A percentile compares a stretch with the other conserved stretches of the same genome.
phyloP scores from a whole-genome alignment of 1,139 yeast species.

The Protomyces pachydermus region DNA sequence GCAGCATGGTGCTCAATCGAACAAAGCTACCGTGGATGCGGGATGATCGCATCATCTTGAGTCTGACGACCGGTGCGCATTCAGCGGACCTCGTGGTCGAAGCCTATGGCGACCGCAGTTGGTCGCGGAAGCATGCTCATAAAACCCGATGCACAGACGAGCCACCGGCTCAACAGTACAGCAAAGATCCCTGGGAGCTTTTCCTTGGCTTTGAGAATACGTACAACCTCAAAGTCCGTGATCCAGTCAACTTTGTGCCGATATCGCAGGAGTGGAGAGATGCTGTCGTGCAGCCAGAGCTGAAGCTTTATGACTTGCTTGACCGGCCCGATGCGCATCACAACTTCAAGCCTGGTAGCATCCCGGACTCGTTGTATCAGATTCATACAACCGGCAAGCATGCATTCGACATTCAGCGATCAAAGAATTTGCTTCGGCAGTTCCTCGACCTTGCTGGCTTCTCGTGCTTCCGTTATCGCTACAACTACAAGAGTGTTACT shows the following conservation, averaged over 20 bases:
- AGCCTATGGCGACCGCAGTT: slow-evolving; percentile 8
- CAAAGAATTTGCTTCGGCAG: slow-evolving; percentile 21
- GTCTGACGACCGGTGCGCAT: slow-evolving; percentile 18
- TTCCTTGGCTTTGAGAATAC: slow-evolving; percentile 20
- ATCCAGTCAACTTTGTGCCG: slow-evolving; percentile 5
- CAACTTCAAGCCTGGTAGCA: slow-evolving; percentile 12
- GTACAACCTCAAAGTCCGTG: slow-evolving; percentile 16
- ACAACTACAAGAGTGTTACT: slow-evolving; percentile 16
- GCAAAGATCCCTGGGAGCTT: slow-evolving; percentile 8
- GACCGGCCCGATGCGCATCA: slow-evolving; percentile 15
- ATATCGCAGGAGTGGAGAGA: neutral
- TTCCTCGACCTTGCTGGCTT: slow-evolving; percentile 17
- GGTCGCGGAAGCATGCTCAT: slow-evolving; percentile 12
- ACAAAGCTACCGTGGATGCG: slow-evolving; percentile 27
- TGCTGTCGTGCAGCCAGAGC: slow-evolving; percentile 1
- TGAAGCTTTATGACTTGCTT: neutral
- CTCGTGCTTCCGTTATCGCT: slow-evolving; percentile 22
- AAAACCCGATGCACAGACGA: slow-evolving; percentile 1
- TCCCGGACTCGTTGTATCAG: slow-evolving; percentile 20
- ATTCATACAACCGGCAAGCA: slow-evolving; percentile 14
- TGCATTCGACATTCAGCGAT: slow-evolving; percentile 22
- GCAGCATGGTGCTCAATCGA: slow-evolving; percentile 18
- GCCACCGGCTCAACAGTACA: slow-evolving; percentile 9
- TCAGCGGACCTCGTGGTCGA: slow-evolving; percentile 14
- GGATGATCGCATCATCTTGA: slow-evolving; percentile 22